Evolutionary conservation across 805 yeast species (phyloP), one percentile per base, ranked within the genome.

Genomic region (Brettanomyces anomalus): DNA sequence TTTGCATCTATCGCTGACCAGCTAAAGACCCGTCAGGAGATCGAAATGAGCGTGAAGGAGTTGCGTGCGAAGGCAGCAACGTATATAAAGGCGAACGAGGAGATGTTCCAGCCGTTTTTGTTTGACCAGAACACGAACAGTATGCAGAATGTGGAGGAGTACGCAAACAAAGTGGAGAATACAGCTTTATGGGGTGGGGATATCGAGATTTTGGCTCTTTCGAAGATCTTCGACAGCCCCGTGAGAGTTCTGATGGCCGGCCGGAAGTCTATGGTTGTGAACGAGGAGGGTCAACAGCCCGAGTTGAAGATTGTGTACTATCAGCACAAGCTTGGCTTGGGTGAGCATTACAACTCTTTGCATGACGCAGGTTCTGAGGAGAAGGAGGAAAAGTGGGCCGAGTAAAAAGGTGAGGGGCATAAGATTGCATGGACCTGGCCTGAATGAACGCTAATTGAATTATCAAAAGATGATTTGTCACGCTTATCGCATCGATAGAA

Each of bases 151-250:
- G 62, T 89, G 24, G 80, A 74, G 33, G 76, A 75, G 18, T 93
- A 93, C 58, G 73, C 85, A 3, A 60, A 67, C 3, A 81, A 79
- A 48, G 70, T 90, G 45, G 83, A 74, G 46, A 67, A 60, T n/a
- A 86, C 96, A 0, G 79, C 95, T 0, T 76, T 85, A 69, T 90
- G 98, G 98, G 98, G 98, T 20, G 93, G 96, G 7, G 97, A 93
- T 53, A 68, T 87, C 67, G 98, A 90, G 65, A 79, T 90, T 16
- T 61, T 85, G 56, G 96, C 97, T 0, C 67, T 89, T 34, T 72
- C 94, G 1, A 71, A 77, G 46, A 76, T 75, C n/a, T 84, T 71
- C 52, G 70, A 80, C 46, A 78, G 85, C 50, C 85, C 88, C 0
- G 76, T 90, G n/a, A 70, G 79, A 39, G 80, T 90, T 10, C 68